These are phyloP conservation scores for Larix sibirica DNA, from an alignment of 83 land plant species.

Conservation along the genomic window DNA sequence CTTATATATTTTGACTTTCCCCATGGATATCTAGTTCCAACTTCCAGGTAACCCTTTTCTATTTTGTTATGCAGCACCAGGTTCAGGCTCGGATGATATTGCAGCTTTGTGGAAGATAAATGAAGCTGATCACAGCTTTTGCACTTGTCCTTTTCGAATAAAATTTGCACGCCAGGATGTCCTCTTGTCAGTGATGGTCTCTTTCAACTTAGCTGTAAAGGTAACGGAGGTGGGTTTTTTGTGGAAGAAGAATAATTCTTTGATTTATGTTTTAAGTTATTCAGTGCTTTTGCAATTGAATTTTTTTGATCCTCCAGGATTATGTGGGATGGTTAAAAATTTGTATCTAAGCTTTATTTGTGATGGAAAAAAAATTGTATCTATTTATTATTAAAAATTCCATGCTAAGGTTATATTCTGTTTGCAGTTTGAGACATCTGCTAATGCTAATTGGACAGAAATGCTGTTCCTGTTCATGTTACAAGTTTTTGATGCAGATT, in stretches of 20 bases:
- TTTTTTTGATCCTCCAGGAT: neutral
- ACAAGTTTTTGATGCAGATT: neutral
- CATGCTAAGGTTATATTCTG: neutral
- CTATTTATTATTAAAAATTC: neutral
- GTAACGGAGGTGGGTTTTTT: neutral
- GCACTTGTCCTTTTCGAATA: slow-evolving; percentile 24
- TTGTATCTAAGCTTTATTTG: neutral
- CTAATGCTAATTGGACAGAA: neutral
- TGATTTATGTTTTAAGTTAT: neutral
- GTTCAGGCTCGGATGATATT: slow-evolving; percentile 13
- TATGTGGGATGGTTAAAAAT: neutral
- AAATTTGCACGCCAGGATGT: slow-evolving; percentile 31
- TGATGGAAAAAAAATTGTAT: neutral
- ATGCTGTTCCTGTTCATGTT: neutral
- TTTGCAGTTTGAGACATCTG: neutral
- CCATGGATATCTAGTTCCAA: no score
- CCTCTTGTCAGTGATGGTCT: slow-evolving; percentile 26
- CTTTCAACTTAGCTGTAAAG: slow-evolving; percentile 16
- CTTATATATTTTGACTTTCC: no score
- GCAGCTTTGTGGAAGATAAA: slow-evolving; percentile 23
- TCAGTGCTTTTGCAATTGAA: neutral
- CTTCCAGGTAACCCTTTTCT: no score
- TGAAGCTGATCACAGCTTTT: slow-evolving; percentile 23
- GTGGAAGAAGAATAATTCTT: neutral
- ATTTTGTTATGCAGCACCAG: slow-evolving; percentile 10